Evolutionary conservation across 345 rosid genomes (phyloP), one percentile per base, ranked within the genome.

Genomic region (Eucalyptus tenuipes): DNA sequence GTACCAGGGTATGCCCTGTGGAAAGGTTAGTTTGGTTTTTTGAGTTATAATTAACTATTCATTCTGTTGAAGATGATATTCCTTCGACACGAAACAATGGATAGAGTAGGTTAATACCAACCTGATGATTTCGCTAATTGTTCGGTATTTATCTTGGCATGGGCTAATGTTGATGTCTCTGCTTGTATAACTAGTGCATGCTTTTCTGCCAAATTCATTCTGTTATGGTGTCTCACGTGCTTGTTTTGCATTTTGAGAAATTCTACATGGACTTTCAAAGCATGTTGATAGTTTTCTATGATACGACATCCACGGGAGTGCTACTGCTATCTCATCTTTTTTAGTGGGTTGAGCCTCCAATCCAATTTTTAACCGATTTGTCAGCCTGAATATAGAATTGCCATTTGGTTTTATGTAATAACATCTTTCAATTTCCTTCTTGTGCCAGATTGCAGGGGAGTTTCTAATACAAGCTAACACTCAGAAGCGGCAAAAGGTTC

Each of bases 391-490:
- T 75, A 75, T 75, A 40, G 82, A 87, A 59, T 49, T 64, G 27
- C 40, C 55, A 31, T n/a, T 80, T 52, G 44, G 27, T 45, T 37
- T 47, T 68, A 53, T 42, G 7, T 45, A 31, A 33, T 42, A 84
- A 22, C 79, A 37, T 64, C 18, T 71, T 20, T 12, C 53, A 50
- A 52, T 33, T 84, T 81, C 33, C 55, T 17, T 85, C 85, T 17
- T 59, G 33, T 89, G 71, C 89, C 95, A 98, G 99, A 92, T 92
- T 91, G 94, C 94, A 37, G 98, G 95, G 82, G 99, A 95, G 89
- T 98, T 96, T 92, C 95, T 95, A 22, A 98, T 98, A 93, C 98
- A 94, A 93, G 99, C 99, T 66, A 97, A 97, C 87, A 97, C 95
- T 84, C 95, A 93, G 85, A 98, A 98, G 93, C 97, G 99, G 33